A percentile compares a stretch with the other conserved stretches of the same genome.
These are phyloP conservation scores for Chlorella ohadii DNA, from an alignment of 139 green algal species.

Conservation along the genomic window DNA sequence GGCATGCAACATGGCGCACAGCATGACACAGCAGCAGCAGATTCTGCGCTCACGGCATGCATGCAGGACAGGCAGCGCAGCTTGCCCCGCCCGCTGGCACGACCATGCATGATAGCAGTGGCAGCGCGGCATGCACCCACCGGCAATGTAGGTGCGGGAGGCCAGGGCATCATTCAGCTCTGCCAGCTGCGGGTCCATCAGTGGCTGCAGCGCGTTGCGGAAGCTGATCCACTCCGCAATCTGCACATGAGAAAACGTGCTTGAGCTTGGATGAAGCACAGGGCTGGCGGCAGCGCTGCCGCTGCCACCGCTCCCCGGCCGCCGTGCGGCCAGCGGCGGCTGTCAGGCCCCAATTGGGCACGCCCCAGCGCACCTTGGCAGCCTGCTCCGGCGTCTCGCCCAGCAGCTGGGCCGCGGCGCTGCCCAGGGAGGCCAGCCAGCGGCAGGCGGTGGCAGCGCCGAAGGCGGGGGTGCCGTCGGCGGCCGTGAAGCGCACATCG, in stretches of 20 bases:
- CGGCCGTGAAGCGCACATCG: constrained; percentile 25
- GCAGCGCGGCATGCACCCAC: neutral
- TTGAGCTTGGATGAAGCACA: neutral
- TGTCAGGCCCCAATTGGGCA: no score
- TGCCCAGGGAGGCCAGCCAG: constrained; percentile 23
- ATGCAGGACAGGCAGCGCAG: no score
- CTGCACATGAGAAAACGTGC: neutral
- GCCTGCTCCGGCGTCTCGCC: constrained; percentile 31
- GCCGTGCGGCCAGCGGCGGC: neutral
- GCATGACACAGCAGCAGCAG: no score
- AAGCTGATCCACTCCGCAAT: constrained; percentile 54
- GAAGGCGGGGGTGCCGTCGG: constrained; percentile 10
- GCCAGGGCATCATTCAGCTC: constrained; percentile 35
- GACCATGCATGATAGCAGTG: no score
- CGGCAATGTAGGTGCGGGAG: constrained; percentile 42
- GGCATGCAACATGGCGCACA: no score
- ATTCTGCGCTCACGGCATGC: no score
- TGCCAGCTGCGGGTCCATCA: constrained; percentile 44
- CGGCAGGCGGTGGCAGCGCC: constrained; percentile 36
- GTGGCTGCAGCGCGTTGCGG: constrained; percentile 29
- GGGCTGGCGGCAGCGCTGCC: neutral
- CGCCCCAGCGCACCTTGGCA: constrained; percentile 29
- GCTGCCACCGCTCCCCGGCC: neutral
- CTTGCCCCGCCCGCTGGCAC: no score
- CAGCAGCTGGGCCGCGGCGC: constrained; percentile 32